Percentiles rank a stretch among this genome's conserved stretches.
Evolutionary conservation across 1,139 yeast genomes (phyloP).

Genomic region (Taphrina wiesneri): DNA sequence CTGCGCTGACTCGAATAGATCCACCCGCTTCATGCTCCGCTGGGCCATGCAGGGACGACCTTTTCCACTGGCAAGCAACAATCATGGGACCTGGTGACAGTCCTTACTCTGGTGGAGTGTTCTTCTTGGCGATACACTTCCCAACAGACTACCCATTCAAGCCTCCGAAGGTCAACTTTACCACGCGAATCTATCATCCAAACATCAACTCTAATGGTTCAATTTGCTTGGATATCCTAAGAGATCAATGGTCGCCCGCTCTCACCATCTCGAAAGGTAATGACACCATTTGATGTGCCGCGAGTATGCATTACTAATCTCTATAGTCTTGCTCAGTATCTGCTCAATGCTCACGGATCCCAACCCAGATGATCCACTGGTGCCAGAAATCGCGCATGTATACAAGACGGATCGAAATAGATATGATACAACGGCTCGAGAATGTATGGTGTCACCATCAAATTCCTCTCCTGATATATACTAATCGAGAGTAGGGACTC

Average conservation of each 20-base stretch:
- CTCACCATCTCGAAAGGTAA: constrained; percentile 81
- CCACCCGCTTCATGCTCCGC: constrained; percentile 99
- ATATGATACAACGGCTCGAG: constrained; percentile 96
- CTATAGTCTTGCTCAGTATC: constrained; percentile 79
- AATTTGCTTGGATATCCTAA: constrained; percentile 79
- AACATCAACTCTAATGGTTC: constrained; percentile 86
- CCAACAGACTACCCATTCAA: constrained; percentile 94
- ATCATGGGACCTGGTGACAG: constrained; percentile 95
- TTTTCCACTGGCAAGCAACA: constrained; percentile 96
- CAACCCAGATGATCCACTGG: constrained; percentile 98
- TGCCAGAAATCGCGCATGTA: constrained; percentile 95
- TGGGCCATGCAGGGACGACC: constrained; percentile 96
- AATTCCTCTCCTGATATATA: neutral
- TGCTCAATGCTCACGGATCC: constrained; percentile 94
- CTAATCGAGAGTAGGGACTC: constrained; percentile 7
- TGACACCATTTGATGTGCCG: no score
- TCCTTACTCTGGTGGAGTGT: constrained; percentile 91
- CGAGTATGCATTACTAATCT: neutral
- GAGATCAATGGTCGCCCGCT: constrained; percentile 92
- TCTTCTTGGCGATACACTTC: constrained; percentile 86
- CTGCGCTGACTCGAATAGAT: constrained; percentile 50
- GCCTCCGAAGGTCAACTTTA: constrained; percentile 89
- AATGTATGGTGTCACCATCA: constrained; percentile 66
- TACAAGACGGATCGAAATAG: constrained; percentile 92
- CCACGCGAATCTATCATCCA: constrained; percentile 88